Evolutionary conservation across 2,329 filamentous ascomycete genomes (phyloP).

Genomic region (Ophiostoma sp.): DNA sequence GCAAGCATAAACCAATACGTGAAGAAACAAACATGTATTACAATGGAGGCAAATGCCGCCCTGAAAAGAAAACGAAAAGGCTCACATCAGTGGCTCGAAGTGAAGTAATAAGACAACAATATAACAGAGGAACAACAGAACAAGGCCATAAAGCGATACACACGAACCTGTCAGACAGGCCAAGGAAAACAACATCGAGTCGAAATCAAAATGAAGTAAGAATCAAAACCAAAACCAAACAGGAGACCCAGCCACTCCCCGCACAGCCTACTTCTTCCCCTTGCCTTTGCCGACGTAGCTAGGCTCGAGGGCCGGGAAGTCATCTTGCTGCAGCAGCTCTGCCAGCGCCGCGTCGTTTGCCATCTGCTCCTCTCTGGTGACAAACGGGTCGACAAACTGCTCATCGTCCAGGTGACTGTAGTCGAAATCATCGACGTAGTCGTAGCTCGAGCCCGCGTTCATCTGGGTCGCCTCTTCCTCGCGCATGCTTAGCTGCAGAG

Average conservation of each 20-base stretch:
- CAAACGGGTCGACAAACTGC: not conserved
- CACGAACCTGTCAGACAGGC: not conserved
- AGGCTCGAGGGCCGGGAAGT: constrained; percentile 32
- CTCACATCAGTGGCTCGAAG: not conserved
- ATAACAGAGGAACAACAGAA: not conserved
- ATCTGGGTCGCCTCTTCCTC: constrained; percentile 42
- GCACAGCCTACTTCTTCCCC: constrained; percentile 14
- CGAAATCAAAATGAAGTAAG: not conserved
- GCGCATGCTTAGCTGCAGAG: constrained; percentile 54
- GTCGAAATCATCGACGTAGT: not conserved
- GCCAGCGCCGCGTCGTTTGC: constrained; percentile 25
- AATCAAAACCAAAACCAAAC: not conserved
- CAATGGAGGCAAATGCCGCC: not conserved
- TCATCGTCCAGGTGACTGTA: not conserved
- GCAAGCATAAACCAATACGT: not conserved
- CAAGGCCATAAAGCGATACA: not conserved
- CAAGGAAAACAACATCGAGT: not conserved
- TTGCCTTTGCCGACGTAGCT: constrained; percentile 39
- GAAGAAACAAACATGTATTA: not conserved
- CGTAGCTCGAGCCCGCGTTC: constrained; percentile 18
- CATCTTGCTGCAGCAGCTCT: constrained; percentile 29
- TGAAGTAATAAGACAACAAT: not conserved
- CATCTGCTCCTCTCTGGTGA: constrained; percentile 17
- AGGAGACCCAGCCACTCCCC: not conserved
- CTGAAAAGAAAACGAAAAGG: not conserved